Evolutionary conservation across 2,329 filamentous ascomycete genomes (phyloP).

Genomic region (Trichoderma oligosporum): DNA sequence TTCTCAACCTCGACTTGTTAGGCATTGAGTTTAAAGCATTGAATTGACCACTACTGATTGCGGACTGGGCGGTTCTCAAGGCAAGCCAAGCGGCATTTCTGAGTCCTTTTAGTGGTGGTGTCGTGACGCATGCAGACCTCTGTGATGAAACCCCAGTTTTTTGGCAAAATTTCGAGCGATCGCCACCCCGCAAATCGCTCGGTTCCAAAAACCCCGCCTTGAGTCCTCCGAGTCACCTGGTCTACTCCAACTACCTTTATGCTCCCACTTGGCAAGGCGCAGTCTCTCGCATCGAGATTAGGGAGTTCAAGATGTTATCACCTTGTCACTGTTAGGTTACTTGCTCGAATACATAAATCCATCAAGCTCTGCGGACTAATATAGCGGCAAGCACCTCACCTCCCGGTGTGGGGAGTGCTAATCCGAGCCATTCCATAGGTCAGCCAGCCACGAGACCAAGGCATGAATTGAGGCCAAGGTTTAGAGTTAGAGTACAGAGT

Average conservation of each 20-base stretch:
- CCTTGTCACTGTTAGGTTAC: neutral
- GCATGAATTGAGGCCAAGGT: slow-evolving; percentile 1
- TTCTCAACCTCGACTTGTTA: neutral
- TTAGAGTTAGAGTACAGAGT: neutral
- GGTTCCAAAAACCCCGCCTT: slow-evolving; percentile 20
- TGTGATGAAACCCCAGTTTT: slow-evolving; percentile 8
- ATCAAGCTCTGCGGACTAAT: slow-evolving; percentile 1
- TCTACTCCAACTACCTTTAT: slow-evolving; percentile 10
- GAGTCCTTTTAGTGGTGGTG: neutral
- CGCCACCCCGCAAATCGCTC: slow-evolving; percentile 18
- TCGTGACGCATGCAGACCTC: slow-evolving; percentile 9
- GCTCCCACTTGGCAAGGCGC: slow-evolving; percentile 3
- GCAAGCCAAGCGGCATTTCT: too few species aligned
- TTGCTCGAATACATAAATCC: neutral
- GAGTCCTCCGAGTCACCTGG: slow-evolving; percentile 17
- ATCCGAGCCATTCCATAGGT: slow-evolving; percentile 1
- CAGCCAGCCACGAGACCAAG: neutral
- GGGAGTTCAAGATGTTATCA: neutral
- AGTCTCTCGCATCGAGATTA: slow-evolving; percentile 15
- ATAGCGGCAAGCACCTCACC: slow-evolving; percentile 12
- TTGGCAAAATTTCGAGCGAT: slow-evolving; percentile 6
- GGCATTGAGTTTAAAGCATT: neutral
- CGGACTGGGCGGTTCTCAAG: too few species aligned
- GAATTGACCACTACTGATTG: neutral
- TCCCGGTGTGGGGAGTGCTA: slow-evolving; percentile 5